Base-by-base conservation (phyloP, 2,329 filamentous ascomycete genomes). In the Stachybotrys echinatus region DNA sequence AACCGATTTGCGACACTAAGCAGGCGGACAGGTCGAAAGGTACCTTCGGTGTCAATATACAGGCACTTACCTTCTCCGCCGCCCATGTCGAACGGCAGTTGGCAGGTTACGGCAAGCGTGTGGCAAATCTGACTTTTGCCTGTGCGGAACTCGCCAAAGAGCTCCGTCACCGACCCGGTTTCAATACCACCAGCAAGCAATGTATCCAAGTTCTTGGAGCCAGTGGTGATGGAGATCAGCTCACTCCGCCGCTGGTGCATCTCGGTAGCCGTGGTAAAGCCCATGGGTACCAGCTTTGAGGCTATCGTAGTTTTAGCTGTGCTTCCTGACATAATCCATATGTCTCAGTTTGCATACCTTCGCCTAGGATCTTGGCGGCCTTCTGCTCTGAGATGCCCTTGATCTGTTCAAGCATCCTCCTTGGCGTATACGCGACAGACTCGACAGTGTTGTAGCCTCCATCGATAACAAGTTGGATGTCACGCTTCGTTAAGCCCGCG, bases 71-170 rank as follows among this genome's bases (percentile, higher is more conserved):
- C 94, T 71, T 99, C 94, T 23, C 95, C 94, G 50, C 94, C 94
- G 48, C 94, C 95, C 92, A 97, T 97, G 65, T 99, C 94, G 65
- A 99, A 97, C 1, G 94, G 94, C 42, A 99, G 70, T 69, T 99
- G 94, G 65, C 95, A 99, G 44, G 94, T 99, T 23, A 99, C 94
- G 1, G 95, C 94, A n/a, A 99, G 78, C 0, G 94, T 99, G 67
- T 99, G 95, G 62, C 94, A 99, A 51, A 99, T 92, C 70, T 99
- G 94, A 74, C 91, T 96, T 74, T 99, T 99, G 68, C 94, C 95
- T 0, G 94, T 99, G 61, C 94, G 82, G 65, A 99, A 99, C 69
- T 99, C 94, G 65, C 94, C 94, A 65, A 99, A 99, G 4, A 99
- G 86, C 70, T 99, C 95, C 0, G 95, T 99, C 48, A 99, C 95